Evolutionary conservation across 768 basidiomycete genomes (phyloP).

Genomic region (Psilocybe sp.): DNA sequence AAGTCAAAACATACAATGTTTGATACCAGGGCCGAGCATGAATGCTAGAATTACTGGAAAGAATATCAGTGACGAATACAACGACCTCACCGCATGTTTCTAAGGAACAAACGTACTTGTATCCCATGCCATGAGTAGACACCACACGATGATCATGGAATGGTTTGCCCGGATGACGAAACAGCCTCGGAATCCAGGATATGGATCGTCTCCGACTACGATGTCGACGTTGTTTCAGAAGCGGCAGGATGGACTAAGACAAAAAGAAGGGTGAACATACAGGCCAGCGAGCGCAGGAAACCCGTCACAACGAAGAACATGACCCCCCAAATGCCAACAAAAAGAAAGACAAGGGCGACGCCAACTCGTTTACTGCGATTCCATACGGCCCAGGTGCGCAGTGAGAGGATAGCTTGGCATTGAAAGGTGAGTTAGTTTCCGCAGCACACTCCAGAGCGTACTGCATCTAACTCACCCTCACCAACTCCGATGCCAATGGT

Average conservation of each 20-base stretch:
- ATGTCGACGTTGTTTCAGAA: not conserved
- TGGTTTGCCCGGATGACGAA: slow-evolving; percentile 7
- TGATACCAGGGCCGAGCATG: slow-evolving; percentile 10
- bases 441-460: no score
- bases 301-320: not conserved
- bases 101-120: slow-evolving; percentile 1
- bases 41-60: slow-evolving; percentile 8
- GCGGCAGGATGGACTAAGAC: no score
- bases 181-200: slow-evolving; percentile 7
- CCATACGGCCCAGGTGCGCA: no score
- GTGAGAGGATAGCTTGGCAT: no score
- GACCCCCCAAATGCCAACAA: not conserved
- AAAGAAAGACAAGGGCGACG: not conserved
- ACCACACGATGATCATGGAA: slow-evolving; percentile 4
- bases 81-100: no score
- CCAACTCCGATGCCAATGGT: no score
- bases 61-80: not conserved
- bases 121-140: slow-evolving; percentile 12
- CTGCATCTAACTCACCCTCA: no score
- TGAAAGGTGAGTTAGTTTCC: no score
- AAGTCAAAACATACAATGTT: slow-evolving; percentile 4
- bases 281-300: no score
- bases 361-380: no score
- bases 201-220: not conserved
- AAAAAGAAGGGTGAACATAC: no score